Percentiles rank a stretch among this genome's conserved stretches.
These are phyloP conservation scores for Arachis monticola DNA, from an alignment of 331 rosid genomes.

Conservation along the genomic window DNA sequence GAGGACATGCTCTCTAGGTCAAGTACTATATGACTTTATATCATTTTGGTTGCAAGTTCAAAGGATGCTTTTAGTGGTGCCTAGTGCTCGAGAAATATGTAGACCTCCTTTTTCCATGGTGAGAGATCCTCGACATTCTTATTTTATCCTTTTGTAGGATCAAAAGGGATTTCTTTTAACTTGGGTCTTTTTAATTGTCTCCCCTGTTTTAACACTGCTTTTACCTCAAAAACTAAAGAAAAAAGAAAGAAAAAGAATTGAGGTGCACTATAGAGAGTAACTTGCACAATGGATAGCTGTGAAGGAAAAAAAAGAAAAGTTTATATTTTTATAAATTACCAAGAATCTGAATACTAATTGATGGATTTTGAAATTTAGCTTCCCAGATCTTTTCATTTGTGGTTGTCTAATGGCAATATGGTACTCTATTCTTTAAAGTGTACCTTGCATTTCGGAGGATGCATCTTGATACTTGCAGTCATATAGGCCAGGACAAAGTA, in stretches of 20 bases:
- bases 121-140: conserved; percentile 51
- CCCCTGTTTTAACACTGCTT: not conserved
- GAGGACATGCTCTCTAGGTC: conserved; percentile 41
- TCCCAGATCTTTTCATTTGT: not conserved
- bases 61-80: conserved; percentile 42
- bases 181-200: not conserved
- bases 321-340: not conserved
- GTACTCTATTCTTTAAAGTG: conserved; percentile 2
- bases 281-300: not conserved
- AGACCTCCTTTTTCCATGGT: conserved; percentile 42
- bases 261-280: conserved; percentile 4
- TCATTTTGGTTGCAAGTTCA: conserved; percentile 34
- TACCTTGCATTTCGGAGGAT: not conserved
- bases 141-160: conserved; percentile 24
- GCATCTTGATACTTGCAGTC: not conserved
- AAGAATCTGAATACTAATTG: conserved; percentile 15
- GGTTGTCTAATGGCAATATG: not conserved
- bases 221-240: conserved; percentile 10
- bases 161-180: conserved; percentile 15
- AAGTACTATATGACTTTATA: conserved; percentile 29
- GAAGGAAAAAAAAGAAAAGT: not conserved
- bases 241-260: not conserved
- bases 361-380: conserved; percentile 21
- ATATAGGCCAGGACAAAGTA: not conserved
- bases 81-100: conserved; percentile 45